These are phyloP conservation scores for Dactylellina sp. DNA, from an alignment of 2,329 filamentous ascomycete species.

Conservation along the genomic window DNA sequence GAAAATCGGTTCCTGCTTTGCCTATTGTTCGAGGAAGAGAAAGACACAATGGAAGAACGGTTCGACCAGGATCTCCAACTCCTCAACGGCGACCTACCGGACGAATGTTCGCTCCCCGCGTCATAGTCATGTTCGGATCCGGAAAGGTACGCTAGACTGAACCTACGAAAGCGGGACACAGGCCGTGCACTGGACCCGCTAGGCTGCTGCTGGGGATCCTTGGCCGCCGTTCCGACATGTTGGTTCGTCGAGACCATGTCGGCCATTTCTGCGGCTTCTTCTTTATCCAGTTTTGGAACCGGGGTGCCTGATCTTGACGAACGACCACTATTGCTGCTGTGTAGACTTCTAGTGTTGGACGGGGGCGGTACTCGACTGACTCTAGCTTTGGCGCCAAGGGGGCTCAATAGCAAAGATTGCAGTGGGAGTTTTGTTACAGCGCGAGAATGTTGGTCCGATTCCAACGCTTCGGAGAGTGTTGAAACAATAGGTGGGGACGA, in stretches of 20 bases:
- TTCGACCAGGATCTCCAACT: conserved; percentile 53
- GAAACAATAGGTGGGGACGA: conserved; percentile 28
- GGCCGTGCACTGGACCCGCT: conserved; percentile 16
- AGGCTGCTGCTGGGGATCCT: conserved; percentile 25
- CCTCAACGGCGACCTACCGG: conserved; percentile 40
- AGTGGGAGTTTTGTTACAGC: conserved; percentile 35
- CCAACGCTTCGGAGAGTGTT: conserved; percentile 5
- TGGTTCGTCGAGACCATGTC: conserved; percentile 47
- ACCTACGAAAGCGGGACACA: conserved; percentile 49
- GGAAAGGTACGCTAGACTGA: conserved; percentile 54
- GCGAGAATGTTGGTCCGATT: conserved; percentile 31
- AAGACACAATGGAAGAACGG: conserved; percentile 45
- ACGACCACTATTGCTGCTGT: conserved; percentile 17
- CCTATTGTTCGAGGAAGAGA: conserved; percentile 30
- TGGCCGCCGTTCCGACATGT: conserved; percentile 26
- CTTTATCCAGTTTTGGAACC: conserved; percentile 24
- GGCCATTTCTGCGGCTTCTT: conserved; percentile 30
- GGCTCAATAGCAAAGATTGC: conserved; percentile 40
- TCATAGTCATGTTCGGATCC: conserved; percentile 53
- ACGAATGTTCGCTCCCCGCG: conserved; percentile 47
- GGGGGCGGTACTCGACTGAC: conserved; percentile 8
- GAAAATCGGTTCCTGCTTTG: conserved; percentile 32
- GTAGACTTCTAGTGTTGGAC: neutral
- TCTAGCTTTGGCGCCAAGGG: conserved; percentile 29
- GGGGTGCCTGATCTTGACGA: conserved; percentile 9